A percentile compares a stretch with the other conserved stretches of the same genome.
Evolutionary conservation across 441 rosid genomes (phyloP).

Genomic region (Flueggea neowawraea): DNA sequence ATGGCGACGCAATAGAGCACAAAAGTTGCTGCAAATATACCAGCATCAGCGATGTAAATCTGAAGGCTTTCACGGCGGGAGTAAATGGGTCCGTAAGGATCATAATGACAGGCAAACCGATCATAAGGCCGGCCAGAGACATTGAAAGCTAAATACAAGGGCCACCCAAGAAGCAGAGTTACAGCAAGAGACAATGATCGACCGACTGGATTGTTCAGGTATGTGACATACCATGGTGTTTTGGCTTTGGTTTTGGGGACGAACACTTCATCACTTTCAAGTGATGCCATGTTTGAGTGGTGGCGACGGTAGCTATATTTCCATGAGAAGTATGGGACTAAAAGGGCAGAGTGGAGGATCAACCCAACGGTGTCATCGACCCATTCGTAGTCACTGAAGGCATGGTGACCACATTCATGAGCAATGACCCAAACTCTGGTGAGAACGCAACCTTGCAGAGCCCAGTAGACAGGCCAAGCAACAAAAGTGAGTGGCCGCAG

Average conservation of each 20-base stretch:
- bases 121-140: constrained; percentile 67
- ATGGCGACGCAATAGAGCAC: constrained; percentile 47
- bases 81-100: constrained; percentile 74
- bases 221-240: constrained; percentile 48
- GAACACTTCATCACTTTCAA: constrained; percentile 77
- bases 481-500: constrained; percentile 46
- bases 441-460: constrained; percentile 61
- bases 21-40: constrained; percentile 43
- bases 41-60: constrained; percentile 60
- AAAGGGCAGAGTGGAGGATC: constrained; percentile 65
- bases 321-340: constrained; percentile 91
- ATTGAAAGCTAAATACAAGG: constrained; percentile 70
- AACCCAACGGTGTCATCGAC: constrained; percentile 79
- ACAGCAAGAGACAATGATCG: constrained; percentile 37
- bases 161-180: constrained; percentile 81
- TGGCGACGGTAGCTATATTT: constrained; percentile 90
- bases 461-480: constrained; percentile 83
- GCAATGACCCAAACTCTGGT: constrained; percentile 88
- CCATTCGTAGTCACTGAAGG: constrained; percentile 86
- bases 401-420: constrained; percentile 93
- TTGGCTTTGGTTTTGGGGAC: constrained; percentile 56
- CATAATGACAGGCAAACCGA: constrained; percentile 65
- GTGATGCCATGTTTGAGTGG: constrained; percentile 74
- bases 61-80: constrained; percentile 63
- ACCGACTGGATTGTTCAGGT: constrained; percentile 69